A percentile compares a stretch with the other conserved stretches of the same genome.
Conservation (phyloP, 2,329 filamentous ascomycete species). For the Fusarium sp. region DNA sequence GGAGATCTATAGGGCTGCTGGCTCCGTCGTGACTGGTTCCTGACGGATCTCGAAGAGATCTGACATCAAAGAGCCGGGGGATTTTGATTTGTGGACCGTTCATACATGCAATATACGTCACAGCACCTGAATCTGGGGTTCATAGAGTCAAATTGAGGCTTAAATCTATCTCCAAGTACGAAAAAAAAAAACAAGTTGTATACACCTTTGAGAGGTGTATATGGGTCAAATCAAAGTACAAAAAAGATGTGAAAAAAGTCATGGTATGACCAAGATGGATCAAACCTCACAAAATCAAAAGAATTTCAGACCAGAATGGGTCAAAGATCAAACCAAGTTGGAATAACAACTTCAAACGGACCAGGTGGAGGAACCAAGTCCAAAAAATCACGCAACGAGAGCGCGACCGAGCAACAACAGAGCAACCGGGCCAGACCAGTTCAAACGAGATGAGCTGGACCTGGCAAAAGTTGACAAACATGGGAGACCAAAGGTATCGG, state of each 20-base stretch:
- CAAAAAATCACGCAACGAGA: slow-evolving; percentile 5
- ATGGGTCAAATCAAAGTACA: neutral
- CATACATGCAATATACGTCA: slow-evolving; percentile 34
- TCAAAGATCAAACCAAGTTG: neutral
- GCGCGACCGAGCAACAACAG: slow-evolving; percentile 23
- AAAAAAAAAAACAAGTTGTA: neutral
- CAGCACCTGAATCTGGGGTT: slow-evolving; percentile 23
- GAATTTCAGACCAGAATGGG: neutral
- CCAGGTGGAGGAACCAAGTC: neutral
- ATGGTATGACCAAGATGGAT: neutral
- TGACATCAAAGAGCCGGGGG: slow-evolving; percentile 18
- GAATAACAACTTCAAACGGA: neutral
- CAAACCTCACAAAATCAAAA: slow-evolving; percentile 6
- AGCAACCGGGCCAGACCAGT: slow-evolving; percentile 13
- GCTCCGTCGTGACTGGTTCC: slow-evolving; percentile 17
- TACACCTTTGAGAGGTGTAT: neutral
- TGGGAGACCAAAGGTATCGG: slow-evolving; percentile 21
- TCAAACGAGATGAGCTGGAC: slow-evolving; percentile 11
- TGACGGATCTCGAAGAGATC: slow-evolving; percentile 29
- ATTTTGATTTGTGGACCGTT: slow-evolving; percentile 37
- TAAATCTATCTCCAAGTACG: neutral
- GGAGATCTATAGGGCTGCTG: slow-evolving; percentile 21
- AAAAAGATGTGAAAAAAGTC: neutral
- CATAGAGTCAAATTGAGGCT: slow-evolving; percentile 14
- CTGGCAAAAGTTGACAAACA: neutral